phyloP scores from a whole-genome alignment of 2,329 filamentous ascomycete species.

The Claviceps sp. region DNA sequence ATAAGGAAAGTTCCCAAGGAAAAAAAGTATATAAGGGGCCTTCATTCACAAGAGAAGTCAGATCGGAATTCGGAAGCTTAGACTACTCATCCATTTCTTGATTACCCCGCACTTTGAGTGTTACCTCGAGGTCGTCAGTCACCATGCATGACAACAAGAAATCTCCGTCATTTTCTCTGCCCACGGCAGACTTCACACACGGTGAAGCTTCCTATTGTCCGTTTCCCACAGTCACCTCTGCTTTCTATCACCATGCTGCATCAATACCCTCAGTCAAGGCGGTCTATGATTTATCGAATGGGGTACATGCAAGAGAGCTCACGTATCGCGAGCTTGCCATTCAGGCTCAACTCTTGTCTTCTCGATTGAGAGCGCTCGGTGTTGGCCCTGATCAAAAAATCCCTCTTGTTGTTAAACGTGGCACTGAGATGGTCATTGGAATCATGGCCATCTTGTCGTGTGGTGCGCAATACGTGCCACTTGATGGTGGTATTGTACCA shows the following conservation, averaged over 20 bases:
- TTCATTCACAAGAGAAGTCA: conserved; percentile 1
- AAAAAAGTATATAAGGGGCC: conserved; percentile 9
- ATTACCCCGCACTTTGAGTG: conserved; percentile 1
- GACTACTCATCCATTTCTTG: conserved; percentile 2
- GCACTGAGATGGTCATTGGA: conserved; percentile 42
- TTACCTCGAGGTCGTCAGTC: conserved; percentile 1
- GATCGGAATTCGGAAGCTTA: conserved; percentile 1
- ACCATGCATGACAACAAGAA: conserved; percentile 7
- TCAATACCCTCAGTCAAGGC: conserved; percentile 24
- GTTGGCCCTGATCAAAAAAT: conserved; percentile 32
- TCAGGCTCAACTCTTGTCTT: conserved; percentile 28
- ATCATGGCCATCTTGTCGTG: conserved; percentile 42
- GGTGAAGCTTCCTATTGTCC: conserved; percentile 13
- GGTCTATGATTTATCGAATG: conserved; percentile 22
- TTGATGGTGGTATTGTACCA: conserved; percentile 41
- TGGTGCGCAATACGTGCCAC: conserved; percentile 45
- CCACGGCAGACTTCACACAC: conserved; percentile 6
- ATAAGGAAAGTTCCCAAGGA: conserved; percentile 1
- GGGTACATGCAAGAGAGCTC: conserved; percentile 16
- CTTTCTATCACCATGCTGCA: conserved; percentile 25
- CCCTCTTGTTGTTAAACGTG: conserved; percentile 40
- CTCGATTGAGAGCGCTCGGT: conserved; percentile 24
- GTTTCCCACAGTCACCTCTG: conserved; percentile 25
- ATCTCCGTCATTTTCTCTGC: conserved; percentile 2
- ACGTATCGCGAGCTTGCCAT: conserved; percentile 32